A percentile compares a stretch with the other conserved stretches of the same genome.
Conservation (phyloP, 2,329 filamentous ascomycete genomes). For the Aschersonia sp. region DNA sequence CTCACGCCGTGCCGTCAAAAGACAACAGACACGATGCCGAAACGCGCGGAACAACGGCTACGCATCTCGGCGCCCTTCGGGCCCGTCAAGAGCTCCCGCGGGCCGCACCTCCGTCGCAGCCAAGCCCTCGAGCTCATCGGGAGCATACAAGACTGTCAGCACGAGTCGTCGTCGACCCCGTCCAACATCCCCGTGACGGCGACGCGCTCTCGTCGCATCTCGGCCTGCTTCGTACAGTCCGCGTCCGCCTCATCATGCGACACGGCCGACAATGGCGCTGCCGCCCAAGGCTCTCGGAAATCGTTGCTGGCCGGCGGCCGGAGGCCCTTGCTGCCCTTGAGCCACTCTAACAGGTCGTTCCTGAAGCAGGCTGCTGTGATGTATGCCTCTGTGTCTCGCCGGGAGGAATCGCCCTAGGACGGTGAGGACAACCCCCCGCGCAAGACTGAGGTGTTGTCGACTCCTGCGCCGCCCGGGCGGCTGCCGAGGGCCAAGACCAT, state of each 20-base stretch:
- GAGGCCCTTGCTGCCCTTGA: background rate
- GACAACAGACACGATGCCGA: background rate
- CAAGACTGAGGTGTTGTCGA: background rate
- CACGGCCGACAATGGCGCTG: too few relatives aligned
- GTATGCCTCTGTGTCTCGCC: background rate
- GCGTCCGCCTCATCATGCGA: too few relatives aligned
- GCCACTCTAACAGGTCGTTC: background rate
- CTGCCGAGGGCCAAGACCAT: conserved; percentile 31
- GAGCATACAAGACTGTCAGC: conserved; percentile 19
- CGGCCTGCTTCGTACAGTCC: background rate
- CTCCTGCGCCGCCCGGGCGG: background rate
- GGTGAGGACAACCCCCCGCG: background rate
- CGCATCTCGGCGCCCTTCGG: conserved; percentile 22
- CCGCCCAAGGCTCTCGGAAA: background rate
- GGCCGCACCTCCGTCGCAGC: conserved; percentile 19
- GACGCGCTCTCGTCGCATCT: background rate
- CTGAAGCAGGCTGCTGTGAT: background rate
- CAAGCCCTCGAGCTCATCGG: conserved; percentile 19
- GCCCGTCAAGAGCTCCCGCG: conserved; percentile 21
- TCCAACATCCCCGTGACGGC: background rate
- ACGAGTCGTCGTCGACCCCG: background rate
- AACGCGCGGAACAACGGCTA: conserved; percentile 6
- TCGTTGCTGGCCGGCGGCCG: too few relatives aligned
- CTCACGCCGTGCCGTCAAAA: too few relatives aligned
- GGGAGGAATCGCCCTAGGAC: background rate